A percentile compares a stretch with the other conserved stretches of the same genome.
These are phyloP conservation scores for Gaeumannomyces tritici DNA, from an alignment of 2,329 filamentous ascomycete species.

Conservation along the genomic window DNA sequence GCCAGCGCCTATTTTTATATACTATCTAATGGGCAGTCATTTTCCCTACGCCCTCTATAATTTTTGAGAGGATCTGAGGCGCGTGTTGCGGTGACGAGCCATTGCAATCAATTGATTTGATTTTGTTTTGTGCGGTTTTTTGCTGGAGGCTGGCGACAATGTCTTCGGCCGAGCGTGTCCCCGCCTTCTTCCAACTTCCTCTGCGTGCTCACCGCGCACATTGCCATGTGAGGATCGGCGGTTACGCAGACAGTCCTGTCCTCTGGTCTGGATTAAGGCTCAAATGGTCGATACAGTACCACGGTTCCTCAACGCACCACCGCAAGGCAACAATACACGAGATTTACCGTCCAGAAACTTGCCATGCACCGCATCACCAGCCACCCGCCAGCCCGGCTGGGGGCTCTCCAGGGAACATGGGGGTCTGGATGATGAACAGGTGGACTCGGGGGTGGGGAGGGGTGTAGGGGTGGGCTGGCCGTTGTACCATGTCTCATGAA, in stretches of 20 bases:
- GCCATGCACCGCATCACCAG: neutral
- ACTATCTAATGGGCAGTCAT: too few relatives aligned
- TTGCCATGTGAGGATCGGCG: neutral
- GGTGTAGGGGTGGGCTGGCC: too few relatives aligned
- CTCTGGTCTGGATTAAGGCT: neutral
- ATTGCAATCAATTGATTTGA: too few relatives aligned
- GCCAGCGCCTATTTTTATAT: too few relatives aligned
- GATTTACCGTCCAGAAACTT: neutral
- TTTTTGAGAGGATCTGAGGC: too few relatives aligned
- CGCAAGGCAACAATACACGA: neutral
- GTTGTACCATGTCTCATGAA: neutral
- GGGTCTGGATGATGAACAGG: neutral
- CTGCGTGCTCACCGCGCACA: neutral
- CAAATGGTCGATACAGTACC: neutral
- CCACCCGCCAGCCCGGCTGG: neutral
- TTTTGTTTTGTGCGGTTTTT: too few relatives aligned
- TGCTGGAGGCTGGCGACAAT: too few relatives aligned
- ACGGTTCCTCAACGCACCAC: neutral
- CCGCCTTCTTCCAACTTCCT: neutral
- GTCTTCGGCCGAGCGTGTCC: neutral
- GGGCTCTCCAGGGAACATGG: too few relatives aligned
- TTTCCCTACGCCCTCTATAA: too few relatives aligned
- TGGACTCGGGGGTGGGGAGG: neutral
- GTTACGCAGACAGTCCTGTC: neutral
- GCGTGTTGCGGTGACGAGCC: too few relatives aligned